Base-by-base conservation (phyloP, 164 flowering plant species). In the Akebia trifoliata region DNA sequence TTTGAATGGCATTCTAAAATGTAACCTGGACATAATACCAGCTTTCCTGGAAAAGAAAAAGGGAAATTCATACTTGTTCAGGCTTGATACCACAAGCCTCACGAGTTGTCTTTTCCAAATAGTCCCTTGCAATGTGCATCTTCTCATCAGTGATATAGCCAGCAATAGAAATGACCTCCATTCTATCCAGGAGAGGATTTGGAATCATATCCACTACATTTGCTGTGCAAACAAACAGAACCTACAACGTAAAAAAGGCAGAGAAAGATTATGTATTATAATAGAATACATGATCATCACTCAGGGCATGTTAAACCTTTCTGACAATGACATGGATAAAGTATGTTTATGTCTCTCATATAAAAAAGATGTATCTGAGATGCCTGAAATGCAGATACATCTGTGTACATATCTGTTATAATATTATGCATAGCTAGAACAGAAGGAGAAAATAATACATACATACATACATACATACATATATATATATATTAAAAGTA, bases 121-220 rank as follows among this genome's bases (percentile, higher is more conserved):
- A 90, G 60, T 85, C 97, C 64, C 97, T 72, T 1, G 97, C 99
- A 52, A 94, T 94, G 71, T 88, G 97, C 81, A 86, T 72, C 77
- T 94, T 94, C 72, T 94, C 99, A 75, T 90, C 97, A 30, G 96
- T 81, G 31, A 88, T 94, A 68, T 94, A 94, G 8, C 99, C 99
- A 63, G 99, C 97, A 72, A 94, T 76, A 18, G 95, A 35, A 65
- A 94, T 85, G 10, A 94, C 72, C 72, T 94, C 99, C 99, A 94
- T 94, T 72, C 99, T 76, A 57, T 94, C 99, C 64, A 94, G 63
- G 18, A 94, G 90, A 63, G 99, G 99, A 61, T 70, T 79, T 34
- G 99, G 99, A 65, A 94, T 94, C 70, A 55, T 86, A 40, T 90
- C 95, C 31, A 87, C 70, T 14, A 87, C 89, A 80, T 94, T 94